phyloP scores from a whole-genome alignment of 768 basidiomycete species.

The Crepidotus variabilis region DNA sequence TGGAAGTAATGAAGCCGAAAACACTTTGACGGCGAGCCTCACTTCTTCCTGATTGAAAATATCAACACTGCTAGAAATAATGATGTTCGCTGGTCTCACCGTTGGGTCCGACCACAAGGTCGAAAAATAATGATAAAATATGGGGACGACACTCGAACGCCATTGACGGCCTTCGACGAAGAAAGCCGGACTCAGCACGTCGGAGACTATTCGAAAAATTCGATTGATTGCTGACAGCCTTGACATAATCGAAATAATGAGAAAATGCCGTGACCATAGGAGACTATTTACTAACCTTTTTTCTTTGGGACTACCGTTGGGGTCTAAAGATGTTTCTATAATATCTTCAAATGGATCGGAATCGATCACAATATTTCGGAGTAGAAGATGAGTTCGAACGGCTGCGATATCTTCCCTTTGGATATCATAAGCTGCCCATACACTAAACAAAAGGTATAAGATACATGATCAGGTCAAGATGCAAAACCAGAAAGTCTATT shows the following conservation, averaged over 20 bases:
- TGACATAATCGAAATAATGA: not conserved
- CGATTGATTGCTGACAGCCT: slow-evolving; percentile 52
- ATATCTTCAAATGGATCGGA: slow-evolving; percentile 55
- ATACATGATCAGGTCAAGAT: not conserved
- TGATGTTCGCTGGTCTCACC: slow-evolving; percentile 30
- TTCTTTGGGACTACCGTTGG: slow-evolving; percentile 39
- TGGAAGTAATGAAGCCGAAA: slow-evolving; percentile 57
- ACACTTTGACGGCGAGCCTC: slow-evolving; percentile 52
- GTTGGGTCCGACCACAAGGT: slow-evolving; percentile 61
- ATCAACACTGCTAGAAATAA: not conserved
- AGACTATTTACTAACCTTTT: slow-evolving; percentile 36
- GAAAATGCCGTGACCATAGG: not conserved
- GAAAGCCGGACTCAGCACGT: slow-evolving; percentile 62
- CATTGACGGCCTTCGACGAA: slow-evolving; percentile 63
- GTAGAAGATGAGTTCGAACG: slow-evolving; percentile 51
- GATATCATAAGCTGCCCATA: slow-evolving; percentile 68
- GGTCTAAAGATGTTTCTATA: slow-evolving; percentile 36
- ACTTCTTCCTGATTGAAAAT: slow-evolving; percentile 63
- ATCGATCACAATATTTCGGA: slow-evolving; percentile 62
- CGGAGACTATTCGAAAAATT: slow-evolving; percentile 62
- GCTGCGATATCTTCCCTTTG: slow-evolving; percentile 50
- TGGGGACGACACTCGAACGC: slow-evolving; percentile 54
- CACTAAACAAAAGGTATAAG: slow-evolving; percentile 32
- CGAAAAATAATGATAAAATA: slow-evolving; percentile 60
- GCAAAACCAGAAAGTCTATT: slow-evolving; percentile 9